These are phyloP conservation scores for Fusarium keratoplasticum DNA, from an alignment of 2,329 filamentous ascomycete species.

Conservation along the genomic window DNA sequence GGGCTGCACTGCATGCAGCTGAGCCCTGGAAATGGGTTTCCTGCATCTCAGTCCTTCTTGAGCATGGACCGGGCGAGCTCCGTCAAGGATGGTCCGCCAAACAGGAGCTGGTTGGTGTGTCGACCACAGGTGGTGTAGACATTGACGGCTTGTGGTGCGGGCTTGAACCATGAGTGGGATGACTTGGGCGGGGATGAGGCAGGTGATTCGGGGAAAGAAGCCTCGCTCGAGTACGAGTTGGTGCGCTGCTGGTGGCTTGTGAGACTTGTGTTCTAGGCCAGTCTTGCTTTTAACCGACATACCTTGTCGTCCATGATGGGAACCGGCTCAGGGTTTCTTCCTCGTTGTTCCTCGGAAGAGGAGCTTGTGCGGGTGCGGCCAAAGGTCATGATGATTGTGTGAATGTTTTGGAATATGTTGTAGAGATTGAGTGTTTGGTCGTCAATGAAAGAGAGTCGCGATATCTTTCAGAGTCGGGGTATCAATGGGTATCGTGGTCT, in stretches of 20 bases:
- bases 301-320: constrained; percentile 42
- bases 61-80: constrained; percentile 58
- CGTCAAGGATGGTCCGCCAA: constrained; percentile 60
- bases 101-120: constrained; percentile 65
- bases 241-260: constrained; percentile 42
- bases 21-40: neutral
- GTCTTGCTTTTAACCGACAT: constrained; percentile 18
- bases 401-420: neutral
- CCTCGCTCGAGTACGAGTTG: constrained; percentile 47
- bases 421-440: neutral
- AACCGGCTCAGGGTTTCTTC: constrained; percentile 38
- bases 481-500: constrained; percentile 32
- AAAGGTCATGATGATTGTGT: constrained; percentile 26
- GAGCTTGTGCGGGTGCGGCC: constrained; percentile 20
- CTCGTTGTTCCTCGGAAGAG: constrained; percentile 37
- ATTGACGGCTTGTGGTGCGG: constrained; percentile 58
- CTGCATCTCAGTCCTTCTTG: constrained; percentile 45
- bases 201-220: constrained; percentile 39
- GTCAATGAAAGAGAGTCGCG: neutral
- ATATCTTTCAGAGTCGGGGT: neutral
- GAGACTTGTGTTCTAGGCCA: constrained; percentile 22
- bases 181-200: constrained; percentile 47
- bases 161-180: constrained; percentile 49
- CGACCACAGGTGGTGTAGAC: constrained; percentile 66
- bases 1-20: neutral